phyloP scores from a whole-genome alignment of 2,329 filamentous ascomycete species.

The Aaosphaeria arxii region DNA sequence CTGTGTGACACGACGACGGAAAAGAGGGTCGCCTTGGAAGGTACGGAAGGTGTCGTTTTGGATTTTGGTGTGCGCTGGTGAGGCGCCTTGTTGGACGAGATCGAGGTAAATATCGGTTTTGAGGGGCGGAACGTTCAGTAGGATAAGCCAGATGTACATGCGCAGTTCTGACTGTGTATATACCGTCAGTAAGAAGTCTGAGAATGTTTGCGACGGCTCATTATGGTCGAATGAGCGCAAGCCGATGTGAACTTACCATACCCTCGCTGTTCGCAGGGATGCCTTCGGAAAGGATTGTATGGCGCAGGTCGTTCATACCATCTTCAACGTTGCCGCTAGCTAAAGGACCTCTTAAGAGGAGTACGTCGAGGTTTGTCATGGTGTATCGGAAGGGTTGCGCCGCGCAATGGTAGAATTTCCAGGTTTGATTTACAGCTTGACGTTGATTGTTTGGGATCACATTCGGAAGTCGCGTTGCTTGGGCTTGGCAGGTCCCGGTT shows the following conservation, averaged over 20 bases:
- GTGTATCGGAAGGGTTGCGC: neutral
- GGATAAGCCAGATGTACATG: conserved; percentile 94
- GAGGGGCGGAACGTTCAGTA: conserved; percentile 82
- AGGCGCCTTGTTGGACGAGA: conserved; percentile 88
- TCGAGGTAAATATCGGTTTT: conserved; percentile 84
- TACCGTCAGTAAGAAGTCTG: neutral
- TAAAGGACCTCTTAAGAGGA: conserved; percentile 73
- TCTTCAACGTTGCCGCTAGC: conserved; percentile 65
- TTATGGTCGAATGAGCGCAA: neutral
- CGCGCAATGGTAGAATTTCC: neutral
- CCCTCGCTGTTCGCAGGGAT: conserved; percentile 76
- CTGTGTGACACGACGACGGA: conserved; percentile 91
- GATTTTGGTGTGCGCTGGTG: conserved; percentile 94
- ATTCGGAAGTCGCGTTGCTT: neutral
- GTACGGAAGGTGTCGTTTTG: conserved; percentile 98
- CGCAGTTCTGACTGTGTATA: conserved; percentile 76
- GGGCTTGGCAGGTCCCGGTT: neutral
- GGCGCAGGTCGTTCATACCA: conserved; percentile 67
- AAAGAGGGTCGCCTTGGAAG: conserved; percentile 92
- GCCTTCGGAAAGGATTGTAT: conserved; percentile 72
- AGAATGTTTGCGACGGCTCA: neutral
- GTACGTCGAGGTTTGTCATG: conserved; percentile 60
- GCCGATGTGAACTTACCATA: conserved; percentile 58
- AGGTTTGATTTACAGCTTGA: neutral
- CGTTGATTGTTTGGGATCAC: neutral